These are phyloP conservation scores for Boletus austroedulis DNA, from an alignment of 1,284 basidiomycete genomes.

Conservation along the genomic window DNA sequence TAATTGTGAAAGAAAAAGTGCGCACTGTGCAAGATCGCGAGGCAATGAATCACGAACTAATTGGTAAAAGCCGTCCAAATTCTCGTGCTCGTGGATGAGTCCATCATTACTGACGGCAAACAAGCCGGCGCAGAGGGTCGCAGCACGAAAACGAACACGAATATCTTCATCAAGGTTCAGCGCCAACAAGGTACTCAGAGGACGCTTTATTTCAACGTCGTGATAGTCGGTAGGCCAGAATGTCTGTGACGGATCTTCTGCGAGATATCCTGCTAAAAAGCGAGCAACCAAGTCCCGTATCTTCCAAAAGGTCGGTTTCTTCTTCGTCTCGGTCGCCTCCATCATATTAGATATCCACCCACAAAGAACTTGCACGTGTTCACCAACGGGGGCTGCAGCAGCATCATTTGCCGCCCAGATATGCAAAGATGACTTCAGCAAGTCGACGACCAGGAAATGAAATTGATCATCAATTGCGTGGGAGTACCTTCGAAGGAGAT, in stretches of 20 bases:
- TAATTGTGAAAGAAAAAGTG: neutral
- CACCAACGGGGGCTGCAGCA: constrained; percentile 41
- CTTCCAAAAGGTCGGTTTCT: constrained; percentile 60
- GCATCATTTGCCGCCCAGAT: constrained; percentile 56
- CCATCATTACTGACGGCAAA: constrained; percentile 43
- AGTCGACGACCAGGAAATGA: constrained; percentile 54
- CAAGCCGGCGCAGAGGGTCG: constrained; percentile 59
- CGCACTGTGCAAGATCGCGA: constrained; percentile 48
- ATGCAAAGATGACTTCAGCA: constrained; percentile 63
- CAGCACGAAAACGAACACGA: constrained; percentile 81
- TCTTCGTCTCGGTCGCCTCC: constrained; percentile 31
- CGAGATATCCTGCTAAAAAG: constrained; percentile 68
- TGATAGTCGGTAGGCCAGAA: constrained; percentile 46
- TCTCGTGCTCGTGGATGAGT: constrained; percentile 22
- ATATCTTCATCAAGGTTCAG: constrained; percentile 72
- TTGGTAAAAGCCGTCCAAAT: constrained; percentile 41
- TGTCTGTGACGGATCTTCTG: constrained; percentile 54
- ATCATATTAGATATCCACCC: constrained; percentile 51
- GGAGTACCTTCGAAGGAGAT: constrained; percentile 55
- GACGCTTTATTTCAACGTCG: constrained; percentile 37
- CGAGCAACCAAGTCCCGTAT: constrained; percentile 62
- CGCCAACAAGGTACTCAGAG: constrained; percentile 49
- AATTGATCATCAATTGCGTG: constrained; percentile 56
- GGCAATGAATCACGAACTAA: constrained; percentile 45
- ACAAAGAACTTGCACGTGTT: constrained; percentile 49